Base-by-base conservation (phyloP, 805 yeast genomes). In the Yarrowia osloensis region DNA sequence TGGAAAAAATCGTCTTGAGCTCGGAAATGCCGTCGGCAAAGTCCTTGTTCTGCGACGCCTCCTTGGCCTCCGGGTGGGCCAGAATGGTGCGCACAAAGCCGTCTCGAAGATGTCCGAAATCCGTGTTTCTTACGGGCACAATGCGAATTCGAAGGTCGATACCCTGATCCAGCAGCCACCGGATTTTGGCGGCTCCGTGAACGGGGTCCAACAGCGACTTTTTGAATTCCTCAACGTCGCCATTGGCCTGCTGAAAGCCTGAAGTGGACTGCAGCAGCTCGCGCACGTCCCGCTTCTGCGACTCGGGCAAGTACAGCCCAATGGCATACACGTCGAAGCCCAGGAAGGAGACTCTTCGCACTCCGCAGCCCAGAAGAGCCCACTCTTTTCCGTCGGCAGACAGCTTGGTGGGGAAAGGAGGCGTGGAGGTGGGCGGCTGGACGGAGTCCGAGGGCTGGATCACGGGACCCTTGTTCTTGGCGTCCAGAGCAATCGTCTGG, bases 81-180 rank as follows among this genome's bases (percentile, higher is more conserved):
- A 88, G 80, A 55, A 91, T 84, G 21, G 97, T 86, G 75, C 93
- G 88, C 59, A 91, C 84, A 69, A 95, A 84, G 0, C 98, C 98
- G 74, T 95, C 98, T 70, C 89, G 85, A 73, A 94, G 78, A 75
- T 95, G 98, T 70, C 86, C 86, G 77, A 89, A 92, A 77, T 94
- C 98, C 0, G 98, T 94, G 76, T 90, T 91, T 74, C 97, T 85
- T 19, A 88, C 86, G 0, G 99, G 98, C 12, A 89, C 87, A 68
- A 94, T 88, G 70, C 96, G 81, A 28, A 92, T 88, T 52, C 87
- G 80, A 71, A 91, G 82, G 67, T 86, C 83, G 39, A 88, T 84
- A 15, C 86, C 85, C 12, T 84, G 76, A 49, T 84, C 85, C 46
- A 92, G 74, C 55, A 93, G 78, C 66, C 83, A 81, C 21, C 83